These are phyloP conservation scores for Myotisia sp. DNA, from an alignment of 2,329 filamentous ascomycete species.

Conservation along the genomic window DNA sequence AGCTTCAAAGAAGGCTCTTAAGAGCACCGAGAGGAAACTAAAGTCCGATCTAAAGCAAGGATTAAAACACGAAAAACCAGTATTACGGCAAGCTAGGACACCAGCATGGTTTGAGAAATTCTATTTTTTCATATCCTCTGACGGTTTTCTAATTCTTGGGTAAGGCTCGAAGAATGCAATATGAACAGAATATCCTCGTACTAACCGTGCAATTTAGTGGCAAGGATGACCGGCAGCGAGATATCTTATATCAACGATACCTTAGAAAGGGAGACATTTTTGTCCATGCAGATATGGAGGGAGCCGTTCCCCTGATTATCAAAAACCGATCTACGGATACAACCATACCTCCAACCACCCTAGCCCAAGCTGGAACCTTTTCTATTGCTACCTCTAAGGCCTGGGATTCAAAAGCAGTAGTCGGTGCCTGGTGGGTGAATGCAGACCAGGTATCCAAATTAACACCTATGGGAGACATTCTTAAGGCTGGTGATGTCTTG, in stretches of 20 bases:
- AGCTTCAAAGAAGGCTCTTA: slow-evolving; percentile 69
- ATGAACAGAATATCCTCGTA: neutral
- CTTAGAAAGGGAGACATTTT: slow-evolving; percentile 82
- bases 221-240: slow-evolving; percentile 76
- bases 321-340: slow-evolving; percentile 79
- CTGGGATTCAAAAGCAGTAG: slow-evolving; percentile 92
- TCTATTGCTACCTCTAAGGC: slow-evolving; percentile 74
- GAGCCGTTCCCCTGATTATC: slow-evolving; percentile 71
- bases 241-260: slow-evolving; percentile 78
- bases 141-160: slow-evolving; percentile 83
- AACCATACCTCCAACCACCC: slow-evolving; percentile 77
- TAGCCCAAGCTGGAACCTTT: slow-evolving; percentile 77
- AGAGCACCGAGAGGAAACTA: slow-evolving; percentile 82
- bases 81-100: slow-evolving; percentile 67
- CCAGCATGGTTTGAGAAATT: slow-evolving; percentile 98
- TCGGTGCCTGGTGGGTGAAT: slow-evolving; percentile 92
- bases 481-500: slow-evolving; percentile 65
- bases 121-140: slow-evolving; percentile 84
- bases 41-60: slow-evolving; percentile 70
- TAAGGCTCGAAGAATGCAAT: slow-evolving; percentile 14
- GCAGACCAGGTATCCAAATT: slow-evolving; percentile 84
- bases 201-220: slow-evolving; percentile 33
- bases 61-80: slow-evolving; percentile 79
- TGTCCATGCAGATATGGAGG: slow-evolving; percentile 76
- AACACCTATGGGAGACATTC: slow-evolving; percentile 61